Conservation (phyloP, 192 early-diverging fungal genomes). For the Dissophora globulifera region DNA sequence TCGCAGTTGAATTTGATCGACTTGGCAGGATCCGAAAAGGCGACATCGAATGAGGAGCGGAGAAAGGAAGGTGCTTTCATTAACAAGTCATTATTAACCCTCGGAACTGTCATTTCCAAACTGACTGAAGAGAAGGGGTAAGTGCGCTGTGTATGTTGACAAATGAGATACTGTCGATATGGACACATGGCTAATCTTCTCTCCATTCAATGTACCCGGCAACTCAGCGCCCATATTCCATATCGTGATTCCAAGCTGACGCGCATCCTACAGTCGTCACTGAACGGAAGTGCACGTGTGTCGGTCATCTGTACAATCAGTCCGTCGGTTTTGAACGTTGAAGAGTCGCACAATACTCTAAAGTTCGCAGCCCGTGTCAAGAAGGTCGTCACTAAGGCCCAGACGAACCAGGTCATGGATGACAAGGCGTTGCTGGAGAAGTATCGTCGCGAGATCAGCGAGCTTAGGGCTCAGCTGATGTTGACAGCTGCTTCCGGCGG, state of each 20-base stretch:
- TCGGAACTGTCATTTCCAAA: constrained; percentile 94
- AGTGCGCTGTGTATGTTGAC: constrained; percentile 1
- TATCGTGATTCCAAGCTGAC: constrained; percentile 98
- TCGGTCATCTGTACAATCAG: constrained; percentile 94
- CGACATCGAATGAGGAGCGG: constrained; percentile 83
- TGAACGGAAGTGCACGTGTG: constrained; percentile 90
- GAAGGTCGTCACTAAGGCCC: constrained; percentile 83
- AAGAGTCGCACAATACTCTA: constrained; percentile 92
- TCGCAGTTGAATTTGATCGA: constrained; percentile 89
- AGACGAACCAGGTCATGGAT: constrained; percentile 81
- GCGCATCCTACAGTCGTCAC: constrained; percentile 89
- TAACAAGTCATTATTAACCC: constrained; percentile 87
- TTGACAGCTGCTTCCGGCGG: constrained; percentile 64
- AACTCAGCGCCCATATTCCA: constrained; percentile 81
- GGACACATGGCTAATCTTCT: not conserved
- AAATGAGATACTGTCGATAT: too few relatives aligned
- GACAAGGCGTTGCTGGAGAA: constrained; percentile 88
- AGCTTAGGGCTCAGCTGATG: constrained; percentile 72
- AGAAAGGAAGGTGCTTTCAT: constrained; percentile 97
- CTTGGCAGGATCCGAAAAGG: constrained; percentile 96
- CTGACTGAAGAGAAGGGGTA: constrained; percentile 78
- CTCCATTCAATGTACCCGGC: not conserved
- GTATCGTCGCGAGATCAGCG: constrained; percentile 83
- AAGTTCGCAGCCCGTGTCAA: constrained; percentile 96
- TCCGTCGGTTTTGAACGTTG: constrained; percentile 77